Evolutionary conservation across 352 stramenopile genomes (phyloP), one percentile per base, ranked within the genome.

Genomic region (Pythium utonaiense): DNA sequence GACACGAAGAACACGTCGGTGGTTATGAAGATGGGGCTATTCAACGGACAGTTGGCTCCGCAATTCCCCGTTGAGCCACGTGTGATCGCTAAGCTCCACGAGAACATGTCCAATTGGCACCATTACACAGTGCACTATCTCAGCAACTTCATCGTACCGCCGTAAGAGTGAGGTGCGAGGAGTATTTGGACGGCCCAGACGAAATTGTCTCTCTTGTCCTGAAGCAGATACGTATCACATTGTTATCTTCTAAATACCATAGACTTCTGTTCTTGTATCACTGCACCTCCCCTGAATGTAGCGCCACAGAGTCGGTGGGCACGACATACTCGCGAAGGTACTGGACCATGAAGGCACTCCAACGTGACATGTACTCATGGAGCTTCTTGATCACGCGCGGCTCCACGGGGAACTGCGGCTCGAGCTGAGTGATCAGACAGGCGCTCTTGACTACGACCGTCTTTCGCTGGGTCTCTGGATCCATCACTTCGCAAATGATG

Each of bases 251-350:
- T n/a, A n/a, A n/a, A n/a, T n/a, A n/a, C n/a, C n/a, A n/a, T n/a
- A n/a, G n/a, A n/a, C n/a, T n/a, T n/a, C n/a, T n/a, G n/a, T n/a
- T n/a, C n/a, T n/a, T n/a, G n/a, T n/a, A n/a, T n/a, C n/a, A n/a
- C n/a, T n/a, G n/a, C n/a, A n/a, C n/a, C n/a, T n/a, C n/a, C n/a
- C n/a, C n/a, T n/a, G n/a, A n/a, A n/a, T n/a, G n/a, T n/a, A n/a
- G n/a, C n/a, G n/a, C n/a, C n/a, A n/a, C n/a, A n/a, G n/a, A n/a
- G n/a, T n/a, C n/a, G n/a, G n/a, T n/a, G n/a, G n/a, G 53, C 45
- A n/a, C 25, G 36, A 49, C 25, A 5, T 22, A 53, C 27, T 60
- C 59, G 21, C 42, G 50, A 3, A 67, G 33, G 24, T 56, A 67
- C 27, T 49, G 40, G 30, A 53, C 16, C 21, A 36, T 30, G 21